Evolutionary conservation across 352 stramenopile genomes (phyloP), one percentile per base, ranked within the genome.

Genomic region (Peronospora belbahrii): DNA sequence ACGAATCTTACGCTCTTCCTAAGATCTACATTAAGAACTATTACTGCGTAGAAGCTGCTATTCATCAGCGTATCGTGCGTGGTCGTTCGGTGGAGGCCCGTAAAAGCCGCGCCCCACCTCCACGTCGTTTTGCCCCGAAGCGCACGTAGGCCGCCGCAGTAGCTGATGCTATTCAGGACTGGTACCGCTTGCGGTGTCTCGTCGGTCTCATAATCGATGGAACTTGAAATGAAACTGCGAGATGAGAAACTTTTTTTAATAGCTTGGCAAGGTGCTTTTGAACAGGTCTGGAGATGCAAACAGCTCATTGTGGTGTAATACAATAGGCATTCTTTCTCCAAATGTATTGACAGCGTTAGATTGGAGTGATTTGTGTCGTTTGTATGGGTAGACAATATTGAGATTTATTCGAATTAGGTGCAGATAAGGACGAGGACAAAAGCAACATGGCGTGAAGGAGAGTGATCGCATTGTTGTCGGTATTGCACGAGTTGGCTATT

Each of bases 1-100:
- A 98, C 84, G 94, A 98, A 75, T 97, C 97, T 71, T 99, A 99
- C 81, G 86, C 94, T 52, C 78, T 99, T 55, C 96, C 96, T 56
- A 99, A 99, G 87, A 94, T 99, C 58, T 99, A 99, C 88, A 97
- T 99, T 67, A 99, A 99, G 94, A 98, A 98, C 91, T 98, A 98
- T 77, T 99, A 99, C 88, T 98, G 95, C 73, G 94, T 99, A 22
- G 95, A 98, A 68, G 95, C 95, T 39, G 96, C 96, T 46, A 97
- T 99, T 51, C 96, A 99, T 85, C 95, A 98, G 78, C 95, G 96
- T 78, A 98, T 99, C 67, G 96, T 99, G 42, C 94, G 96, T 83
- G 96, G 91, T 61, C 91, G 96, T 67, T 98, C 91, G 62, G 73
- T 85, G 18, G 84, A 94, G 59, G 86, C 70, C 50, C 89, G 96